Conservation (phyloP, 495 filamentous ascomycete species). For the Aspergillus bertholletiae region DNA sequence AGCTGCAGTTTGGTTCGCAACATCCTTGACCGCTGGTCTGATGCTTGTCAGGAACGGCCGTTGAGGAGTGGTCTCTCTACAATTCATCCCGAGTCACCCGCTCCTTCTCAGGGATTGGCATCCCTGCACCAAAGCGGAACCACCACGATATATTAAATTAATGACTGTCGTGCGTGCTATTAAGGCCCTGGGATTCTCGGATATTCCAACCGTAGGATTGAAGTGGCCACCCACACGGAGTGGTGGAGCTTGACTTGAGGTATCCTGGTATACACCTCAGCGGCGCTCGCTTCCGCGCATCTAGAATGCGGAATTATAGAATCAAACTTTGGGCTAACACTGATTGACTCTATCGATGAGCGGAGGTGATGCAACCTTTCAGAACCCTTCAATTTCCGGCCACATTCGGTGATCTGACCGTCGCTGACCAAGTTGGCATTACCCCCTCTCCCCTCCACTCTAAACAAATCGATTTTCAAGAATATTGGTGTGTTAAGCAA, state of each 20-base stretch:
- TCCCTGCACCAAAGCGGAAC: background rate
- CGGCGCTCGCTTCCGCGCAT: background rate
- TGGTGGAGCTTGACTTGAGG: background rate
- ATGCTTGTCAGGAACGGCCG: background rate
- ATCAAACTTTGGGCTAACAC: background rate
- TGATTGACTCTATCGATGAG: background rate
- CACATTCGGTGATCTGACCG: background rate
- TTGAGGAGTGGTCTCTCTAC: background rate
- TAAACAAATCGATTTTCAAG: background rate
- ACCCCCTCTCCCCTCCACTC: background rate
- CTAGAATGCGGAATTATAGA: background rate
- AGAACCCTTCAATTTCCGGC: background rate
- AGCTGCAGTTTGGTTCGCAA: background rate
- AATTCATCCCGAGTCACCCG: background rate
- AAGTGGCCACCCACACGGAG: too few relatives aligned
- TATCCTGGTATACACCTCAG: background rate
- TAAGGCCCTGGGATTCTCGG: background rate
- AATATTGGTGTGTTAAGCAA: conserved; percentile 2
- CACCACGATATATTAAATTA: background rate
- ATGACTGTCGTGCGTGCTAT: background rate
- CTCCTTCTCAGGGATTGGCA: background rate
- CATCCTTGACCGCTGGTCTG: background rate
- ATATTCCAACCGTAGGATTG: too few relatives aligned
- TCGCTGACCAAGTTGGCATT: background rate
- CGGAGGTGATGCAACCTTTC: background rate